Conservation (phyloP, 2,329 filamentous ascomycete genomes). For the Chrysoporthe austroafricana region DNA sequence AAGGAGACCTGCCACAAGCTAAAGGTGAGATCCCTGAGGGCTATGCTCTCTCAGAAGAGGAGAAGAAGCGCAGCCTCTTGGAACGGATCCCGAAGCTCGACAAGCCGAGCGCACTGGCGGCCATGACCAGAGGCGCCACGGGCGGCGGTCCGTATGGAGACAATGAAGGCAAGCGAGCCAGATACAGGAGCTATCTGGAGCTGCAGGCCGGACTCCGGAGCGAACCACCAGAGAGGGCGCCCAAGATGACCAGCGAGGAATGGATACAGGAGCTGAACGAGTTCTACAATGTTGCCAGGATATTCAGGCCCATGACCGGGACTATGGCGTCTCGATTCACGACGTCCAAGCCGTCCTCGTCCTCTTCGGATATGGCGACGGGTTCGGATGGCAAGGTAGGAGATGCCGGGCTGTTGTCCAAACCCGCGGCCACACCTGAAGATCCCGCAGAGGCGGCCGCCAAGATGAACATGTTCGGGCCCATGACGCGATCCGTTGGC, state of each 20-base stretch:
- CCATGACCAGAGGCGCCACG: constrained; percentile 65
- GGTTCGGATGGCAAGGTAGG: constrained; percentile 29
- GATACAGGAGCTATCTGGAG: constrained; percentile 84
- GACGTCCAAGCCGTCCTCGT: constrained; percentile 57
- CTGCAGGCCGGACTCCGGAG: constrained; percentile 70
- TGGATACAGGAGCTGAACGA: constrained; percentile 81
- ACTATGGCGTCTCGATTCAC: constrained; percentile 95
- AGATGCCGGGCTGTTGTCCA: constrained; percentile 46
- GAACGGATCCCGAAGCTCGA: constrained; percentile 67
- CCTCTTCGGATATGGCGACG: constrained; percentile 37
- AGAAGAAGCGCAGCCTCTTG: constrained; percentile 62
- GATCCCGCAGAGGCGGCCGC: constrained; percentile 88
- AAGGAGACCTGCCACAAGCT: constrained; percentile 75
- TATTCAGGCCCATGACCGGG: constrained; percentile 91
- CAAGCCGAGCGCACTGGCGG: constrained; percentile 68
- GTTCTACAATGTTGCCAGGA: constrained; percentile 66
- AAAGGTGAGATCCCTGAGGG: constrained; percentile 73
- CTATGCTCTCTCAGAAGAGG: constrained; percentile 64
- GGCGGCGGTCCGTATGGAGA: constrained; percentile 83
- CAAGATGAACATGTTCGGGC: constrained; percentile 88
- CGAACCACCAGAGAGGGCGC: constrained; percentile 36
- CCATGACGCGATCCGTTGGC: constrained; percentile 73
- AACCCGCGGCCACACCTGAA: constrained; percentile 58
- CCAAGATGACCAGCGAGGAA: constrained; percentile 62
- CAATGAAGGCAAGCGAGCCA: constrained; percentile 74